A percentile compares a stretch with the other conserved stretches of the same genome.
Evolutionary conservation across 192 early-diverging fungal species (phyloP).

Genomic region (Linnemannia zychae): DNA sequence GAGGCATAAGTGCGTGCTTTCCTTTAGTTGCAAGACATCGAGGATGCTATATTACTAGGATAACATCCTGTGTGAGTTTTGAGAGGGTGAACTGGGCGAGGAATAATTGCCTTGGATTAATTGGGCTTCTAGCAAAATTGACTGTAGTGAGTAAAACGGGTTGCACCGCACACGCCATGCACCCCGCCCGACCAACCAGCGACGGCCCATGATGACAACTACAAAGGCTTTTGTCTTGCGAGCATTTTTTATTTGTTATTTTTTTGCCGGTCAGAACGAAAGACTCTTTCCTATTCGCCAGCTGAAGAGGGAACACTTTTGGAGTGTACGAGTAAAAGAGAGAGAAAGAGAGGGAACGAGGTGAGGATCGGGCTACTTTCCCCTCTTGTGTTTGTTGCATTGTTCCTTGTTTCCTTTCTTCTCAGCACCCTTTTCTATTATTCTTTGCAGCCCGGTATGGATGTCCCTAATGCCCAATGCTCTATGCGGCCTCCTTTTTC

Average conservation of each 20-base stretch:
- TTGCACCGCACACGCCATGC: not conserved
- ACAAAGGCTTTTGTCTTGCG: not conserved
- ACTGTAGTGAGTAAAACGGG: no score
- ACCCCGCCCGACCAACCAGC: constrained; percentile 6
- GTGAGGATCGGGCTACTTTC: not conserved
- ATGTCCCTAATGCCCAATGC: not conserved
- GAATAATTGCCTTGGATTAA: no score
- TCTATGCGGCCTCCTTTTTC: not conserved
- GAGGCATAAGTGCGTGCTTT: no score
- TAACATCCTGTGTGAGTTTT: no score
- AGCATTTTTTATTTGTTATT: not conserved
- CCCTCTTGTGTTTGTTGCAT: not conserved
- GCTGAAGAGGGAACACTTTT: no score
- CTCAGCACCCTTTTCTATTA: not conserved
- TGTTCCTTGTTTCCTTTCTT: not conserved
- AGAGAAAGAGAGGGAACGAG: not conserved
- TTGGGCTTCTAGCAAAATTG: no score
- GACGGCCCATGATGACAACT: not conserved
- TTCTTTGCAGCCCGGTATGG: not conserved
- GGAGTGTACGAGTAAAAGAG: not conserved
- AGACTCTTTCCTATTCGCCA: not conserved
- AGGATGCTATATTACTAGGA: no score
- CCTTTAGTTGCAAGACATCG: no score
- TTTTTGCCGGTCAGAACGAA: not conserved
- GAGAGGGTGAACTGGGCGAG: not conserved